A percentile compares a stretch with the other conserved stretches of the same genome.
Conservation (phyloP, 2,329 filamentous ascomycete species). For the Orbilia ellipsospora region DNA sequence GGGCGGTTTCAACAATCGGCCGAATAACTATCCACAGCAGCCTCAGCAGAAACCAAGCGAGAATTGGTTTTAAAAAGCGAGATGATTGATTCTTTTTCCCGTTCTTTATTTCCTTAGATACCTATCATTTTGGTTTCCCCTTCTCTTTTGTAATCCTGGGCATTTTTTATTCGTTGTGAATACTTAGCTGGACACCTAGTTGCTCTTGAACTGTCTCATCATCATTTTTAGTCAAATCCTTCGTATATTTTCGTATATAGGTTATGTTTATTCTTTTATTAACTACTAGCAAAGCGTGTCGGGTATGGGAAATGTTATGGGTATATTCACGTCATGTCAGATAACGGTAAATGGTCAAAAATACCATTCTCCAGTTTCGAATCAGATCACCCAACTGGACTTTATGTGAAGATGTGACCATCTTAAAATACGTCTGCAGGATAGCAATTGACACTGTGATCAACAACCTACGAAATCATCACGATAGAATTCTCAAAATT, state of each 20-base stretch:
- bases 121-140: neutral
- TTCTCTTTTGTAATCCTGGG: neutral
- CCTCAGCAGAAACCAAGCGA: slow-evolving; percentile 43
- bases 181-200: slow-evolving; percentile 2
- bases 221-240: neutral
- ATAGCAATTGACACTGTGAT: too few species aligned
- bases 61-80: slow-evolving; percentile 44
- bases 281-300: too few species aligned
- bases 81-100: neutral
- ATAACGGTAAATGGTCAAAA: too few species aligned
- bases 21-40: slow-evolving; percentile 31
- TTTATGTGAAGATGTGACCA: too few species aligned
- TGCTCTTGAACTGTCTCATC: neutral
- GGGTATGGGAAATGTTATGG: too few species aligned
- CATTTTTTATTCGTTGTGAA: slow-evolving; percentile 22
- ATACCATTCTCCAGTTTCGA: too few species aligned
- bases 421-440: too few species aligned
- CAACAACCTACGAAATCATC: too few species aligned
- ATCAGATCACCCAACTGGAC: too few species aligned
- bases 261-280: neutral
- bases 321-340: too few species aligned
- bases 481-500: too few species aligned
- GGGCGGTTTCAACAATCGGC: slow-evolving; percentile 34
- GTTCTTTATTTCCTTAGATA: neutral
- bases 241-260: neutral